Evolutionary conservation across 805 yeast genomes (phyloP).

Genomic region (Kazachstania africana): DNA sequence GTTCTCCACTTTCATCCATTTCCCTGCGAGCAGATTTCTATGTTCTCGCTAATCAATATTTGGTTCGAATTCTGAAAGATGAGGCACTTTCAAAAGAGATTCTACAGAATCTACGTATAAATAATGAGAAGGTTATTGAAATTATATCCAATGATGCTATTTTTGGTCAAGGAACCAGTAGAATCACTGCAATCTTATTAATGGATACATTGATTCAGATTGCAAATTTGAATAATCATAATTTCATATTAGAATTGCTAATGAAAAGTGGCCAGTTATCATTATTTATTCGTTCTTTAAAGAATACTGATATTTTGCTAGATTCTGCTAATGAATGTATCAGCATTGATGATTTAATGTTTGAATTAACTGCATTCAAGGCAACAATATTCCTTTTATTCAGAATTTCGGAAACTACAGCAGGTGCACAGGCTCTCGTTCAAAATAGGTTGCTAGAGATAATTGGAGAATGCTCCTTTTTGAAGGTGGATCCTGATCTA

Average conservation of each 20-base stretch:
- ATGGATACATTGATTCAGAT: slow-evolving; percentile 55
- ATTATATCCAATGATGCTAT: slow-evolving; percentile 68
- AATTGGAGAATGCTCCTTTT: slow-evolving; percentile 43
- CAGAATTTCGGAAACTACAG: slow-evolving; percentile 62
- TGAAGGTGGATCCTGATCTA: slow-evolving; percentile 66
- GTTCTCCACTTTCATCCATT: slow-evolving; percentile 56
- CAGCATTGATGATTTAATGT: slow-evolving; percentile 43
- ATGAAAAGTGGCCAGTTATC: slow-evolving; percentile 55
- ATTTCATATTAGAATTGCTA: slow-evolving; percentile 48
- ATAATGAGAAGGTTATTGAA: slow-evolving; percentile 53
- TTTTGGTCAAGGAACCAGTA: slow-evolving; percentile 62
- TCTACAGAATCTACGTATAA: slow-evolving; percentile 39
- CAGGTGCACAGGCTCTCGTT: slow-evolving; percentile 66
- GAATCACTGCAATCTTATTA: slow-evolving; percentile 65
- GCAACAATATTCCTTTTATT: slow-evolving; percentile 57
- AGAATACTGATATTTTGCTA: slow-evolving; percentile 56
- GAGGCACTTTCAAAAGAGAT: slow-evolving; percentile 35
- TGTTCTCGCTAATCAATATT: slow-evolving; percentile 53
- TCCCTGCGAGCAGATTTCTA: slow-evolving; percentile 69
- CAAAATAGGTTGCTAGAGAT: slow-evolving; percentile 62
- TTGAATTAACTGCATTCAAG: slow-evolving; percentile 69
- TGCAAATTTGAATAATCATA: slow-evolving; percentile 37
- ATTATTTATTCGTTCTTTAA: slow-evolving; percentile 53
- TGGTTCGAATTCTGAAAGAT: slow-evolving; percentile 38
- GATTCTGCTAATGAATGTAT: slow-evolving; percentile 28